Percentiles rank a stretch among this genome's conserved stretches.
These are phyloP conservation scores for Tricharina praecox DNA, from an alignment of 495 filamentous ascomycete genomes.

Conservation along the genomic window DNA sequence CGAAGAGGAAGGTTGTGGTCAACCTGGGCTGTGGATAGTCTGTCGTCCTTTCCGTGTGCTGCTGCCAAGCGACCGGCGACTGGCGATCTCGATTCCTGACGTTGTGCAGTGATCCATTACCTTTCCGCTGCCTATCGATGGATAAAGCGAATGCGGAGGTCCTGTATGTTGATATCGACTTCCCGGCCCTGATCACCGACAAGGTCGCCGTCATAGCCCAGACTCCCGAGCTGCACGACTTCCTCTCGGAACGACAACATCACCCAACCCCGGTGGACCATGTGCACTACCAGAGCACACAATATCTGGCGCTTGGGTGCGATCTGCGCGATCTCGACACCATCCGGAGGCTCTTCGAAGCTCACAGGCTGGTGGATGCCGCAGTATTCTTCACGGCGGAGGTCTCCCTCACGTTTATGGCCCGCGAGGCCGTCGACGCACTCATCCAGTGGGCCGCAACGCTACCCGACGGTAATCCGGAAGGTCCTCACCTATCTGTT, in stretches of 20 bases:
- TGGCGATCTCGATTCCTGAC: too few species aligned
- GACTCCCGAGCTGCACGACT: slow-evolving; percentile 39
- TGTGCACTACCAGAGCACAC: slow-evolving; percentile 43
- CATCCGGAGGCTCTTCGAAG: slow-evolving; percentile 40
- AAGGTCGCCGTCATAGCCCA: slow-evolving; percentile 50
- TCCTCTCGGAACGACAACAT: slow-evolving; percentile 34
- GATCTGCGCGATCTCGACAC: slow-evolving; percentile 51
- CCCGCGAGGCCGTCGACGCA: slow-evolving; percentile 50
- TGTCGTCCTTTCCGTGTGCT: slow-evolving; percentile 26
- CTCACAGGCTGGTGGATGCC: slow-evolving; percentile 39
- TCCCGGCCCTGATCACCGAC: slow-evolving; percentile 56
- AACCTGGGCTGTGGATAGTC: slow-evolving; percentile 88
- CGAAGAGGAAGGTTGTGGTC: slow-evolving; percentile 53
- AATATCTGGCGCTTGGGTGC: slow-evolving; percentile 67
- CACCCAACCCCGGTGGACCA: slow-evolving; percentile 29
- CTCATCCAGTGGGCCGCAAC: slow-evolving; percentile 53
- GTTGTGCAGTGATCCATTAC: slow-evolving; percentile 59
- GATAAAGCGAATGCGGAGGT: slow-evolving; percentile 40
- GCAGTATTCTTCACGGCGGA: slow-evolving; percentile 67
- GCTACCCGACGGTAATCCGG: slow-evolving; percentile 41
- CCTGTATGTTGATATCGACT: slow-evolving; percentile 76
- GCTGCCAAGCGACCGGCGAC: too few species aligned
- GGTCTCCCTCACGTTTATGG: slow-evolving; percentile 86
- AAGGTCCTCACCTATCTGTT: background rate
- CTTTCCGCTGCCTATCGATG: slow-evolving; percentile 60